Evolutionary conservation across 331 rosid species (phyloP).

Genomic region (Ulmus americana): DNA sequence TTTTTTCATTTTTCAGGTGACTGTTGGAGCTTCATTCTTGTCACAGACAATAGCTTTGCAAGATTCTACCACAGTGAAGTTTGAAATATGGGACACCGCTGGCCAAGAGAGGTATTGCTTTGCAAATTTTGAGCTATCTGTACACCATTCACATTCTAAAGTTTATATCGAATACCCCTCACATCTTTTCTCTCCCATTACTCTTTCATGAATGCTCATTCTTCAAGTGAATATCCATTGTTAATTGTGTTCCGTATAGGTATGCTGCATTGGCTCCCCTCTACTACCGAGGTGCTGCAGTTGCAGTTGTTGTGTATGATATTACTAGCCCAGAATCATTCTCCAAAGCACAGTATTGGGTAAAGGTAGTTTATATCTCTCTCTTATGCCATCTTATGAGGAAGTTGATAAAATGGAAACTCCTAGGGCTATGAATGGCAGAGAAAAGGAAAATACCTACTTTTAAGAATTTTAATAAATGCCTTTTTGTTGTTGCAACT

Average conservation of each 20-base stretch:
- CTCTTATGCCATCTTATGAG: not conserved
- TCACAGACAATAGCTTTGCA: slow-evolving; percentile 96
- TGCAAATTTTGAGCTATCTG: not conserved
- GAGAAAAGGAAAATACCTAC: too few species aligned
- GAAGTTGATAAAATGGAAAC: not conserved
- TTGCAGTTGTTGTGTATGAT: slow-evolving; percentile 92
- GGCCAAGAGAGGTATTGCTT: slow-evolving; percentile 87
- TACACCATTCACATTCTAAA: not conserved
- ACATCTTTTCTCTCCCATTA: slow-evolving; percentile 1
- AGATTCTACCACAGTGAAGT: slow-evolving; percentile 97
- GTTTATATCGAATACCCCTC: not conserved
- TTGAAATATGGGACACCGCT: slow-evolving; percentile 99
- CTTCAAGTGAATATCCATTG: slow-evolving; percentile 17
- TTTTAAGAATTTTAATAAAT: too few species aligned
- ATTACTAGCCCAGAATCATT: slow-evolving; percentile 91
- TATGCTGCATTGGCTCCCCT: slow-evolving; percentile 95
- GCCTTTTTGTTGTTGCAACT: too few species aligned
- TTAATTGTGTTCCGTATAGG: slow-evolving; percentile 42
- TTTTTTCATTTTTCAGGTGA: slow-evolving; percentile 56
- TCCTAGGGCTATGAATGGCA: not conserved
- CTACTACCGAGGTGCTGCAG: slow-evolving; percentile 93
- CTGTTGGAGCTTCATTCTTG: slow-evolving; percentile 98
- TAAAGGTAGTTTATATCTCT: slow-evolving; percentile 53
- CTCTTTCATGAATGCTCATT: slow-evolving; percentile 19
- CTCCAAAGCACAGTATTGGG: slow-evolving; percentile 98